Base-by-base conservation (phyloP, 352 stramenopile species). In the Pythium rhizo-oryzae region DNA sequence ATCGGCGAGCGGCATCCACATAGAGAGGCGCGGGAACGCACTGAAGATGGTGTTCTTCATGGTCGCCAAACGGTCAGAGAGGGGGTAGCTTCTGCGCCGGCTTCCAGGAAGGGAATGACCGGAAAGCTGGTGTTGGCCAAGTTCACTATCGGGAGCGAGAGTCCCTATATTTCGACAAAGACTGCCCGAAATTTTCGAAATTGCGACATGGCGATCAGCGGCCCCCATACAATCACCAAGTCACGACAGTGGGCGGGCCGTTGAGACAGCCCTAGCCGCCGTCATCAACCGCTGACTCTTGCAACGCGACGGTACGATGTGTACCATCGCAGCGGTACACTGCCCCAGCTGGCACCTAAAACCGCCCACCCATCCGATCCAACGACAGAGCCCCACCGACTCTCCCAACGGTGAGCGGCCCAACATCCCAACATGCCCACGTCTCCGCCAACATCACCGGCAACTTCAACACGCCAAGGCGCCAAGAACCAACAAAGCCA, bases 11-110 rank as follows among this genome's bases (percentile, higher is more conserved):
- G 7, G 62, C 7, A 52, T 25, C 9, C 1, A 49, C 30, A 44
- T 8, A 21, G 11, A 53, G 16, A 58, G 33, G 21, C 28, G 49
- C 12, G 11, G 15, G 4, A 8, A 87, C 81, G 73, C 78, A 91
- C 83, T 90, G 53, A 90, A 67, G 37, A 91, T 71, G 61, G 83
- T 91, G 76, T 91, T 91, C 78, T 90, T 91, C 81, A 91, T 81
- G 44, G 63, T 35, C 46, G 23, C 47, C 61, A 19, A 43, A 25
- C 23, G 35, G 30, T 57, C 30, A 54, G 39, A 53, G 8, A n/a
- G 41, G 11, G 57, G 47, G 23, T 41, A 51, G 50, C 33, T 59
- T 50, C 47, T 61, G 59, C 37, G 59, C 46, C 55, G 54, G 55
- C 57, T 70, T 70, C 63, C 63, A 64, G 47, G 53, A 64, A 64